phyloP scores from a whole-genome alignment of 2,329 filamentous ascomycete genomes.

The Fusarium secorum region DNA sequence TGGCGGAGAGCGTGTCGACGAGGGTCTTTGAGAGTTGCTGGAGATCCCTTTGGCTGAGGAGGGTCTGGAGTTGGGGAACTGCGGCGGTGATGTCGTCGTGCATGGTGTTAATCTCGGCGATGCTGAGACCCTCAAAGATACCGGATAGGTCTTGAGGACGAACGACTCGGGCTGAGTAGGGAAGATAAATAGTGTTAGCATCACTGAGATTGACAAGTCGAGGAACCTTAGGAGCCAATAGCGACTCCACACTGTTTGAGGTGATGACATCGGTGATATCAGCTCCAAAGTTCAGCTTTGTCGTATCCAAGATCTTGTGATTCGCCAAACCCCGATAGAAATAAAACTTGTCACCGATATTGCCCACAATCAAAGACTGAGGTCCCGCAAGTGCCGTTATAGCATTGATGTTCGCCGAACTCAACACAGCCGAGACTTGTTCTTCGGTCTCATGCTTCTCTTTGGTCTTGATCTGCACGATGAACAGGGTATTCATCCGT shows the following conservation, averaged over 20 bases:
- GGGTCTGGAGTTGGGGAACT: constrained; percentile 6
- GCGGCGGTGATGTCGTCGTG: background rate
- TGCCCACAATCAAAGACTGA: constrained; percentile 1
- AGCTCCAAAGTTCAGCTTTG: constrained; percentile 1
- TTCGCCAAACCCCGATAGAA: constrained; percentile 7
- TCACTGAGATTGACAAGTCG: background rate
- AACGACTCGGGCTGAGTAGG: background rate
- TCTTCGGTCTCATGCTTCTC: background rate
- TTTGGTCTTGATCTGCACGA: background rate
- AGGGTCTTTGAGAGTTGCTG: constrained; percentile 3
- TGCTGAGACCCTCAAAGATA: background rate
- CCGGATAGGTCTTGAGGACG: background rate
- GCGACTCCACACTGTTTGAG: fast-evolving
- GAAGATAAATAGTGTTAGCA: background rate
- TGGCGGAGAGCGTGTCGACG: background rate
- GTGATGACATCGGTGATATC: background rate
- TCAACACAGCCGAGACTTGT: background rate
- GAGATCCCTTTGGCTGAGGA: background rate
- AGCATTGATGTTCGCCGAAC: background rate
- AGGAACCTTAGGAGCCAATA: background rate
- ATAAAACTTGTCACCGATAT: background rate
- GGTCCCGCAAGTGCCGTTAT: constrained; percentile 5
- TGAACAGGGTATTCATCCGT: constrained; percentile 1
- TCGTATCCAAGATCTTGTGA: background rate
- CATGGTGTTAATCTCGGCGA: background rate